Base-by-base conservation (phyloP, 1,284 basidiomycete genomes). In the Trichosporon faecale region DNA sequence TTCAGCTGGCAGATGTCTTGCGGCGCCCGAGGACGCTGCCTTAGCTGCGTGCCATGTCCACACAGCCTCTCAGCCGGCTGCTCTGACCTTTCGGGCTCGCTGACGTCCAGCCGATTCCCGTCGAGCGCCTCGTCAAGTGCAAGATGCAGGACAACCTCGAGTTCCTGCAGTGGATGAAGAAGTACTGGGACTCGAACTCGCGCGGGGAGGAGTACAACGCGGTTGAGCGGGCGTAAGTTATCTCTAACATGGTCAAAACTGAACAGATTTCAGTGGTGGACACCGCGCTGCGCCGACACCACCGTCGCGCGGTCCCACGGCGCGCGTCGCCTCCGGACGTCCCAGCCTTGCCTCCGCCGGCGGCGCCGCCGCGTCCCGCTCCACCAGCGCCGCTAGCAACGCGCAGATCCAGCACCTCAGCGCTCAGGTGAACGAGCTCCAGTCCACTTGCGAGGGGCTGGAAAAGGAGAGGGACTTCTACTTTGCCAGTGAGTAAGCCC, bases 91-190 rank as follows among this genome's bases (percentile, higher is more conserved):
- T n/a, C n/a, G n/a, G n/a, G n/a, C n/a, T n/a, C n/a, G 33, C n/a
- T 44, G 25, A 14, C 27, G 23, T 64, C 65, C 21, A 96, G 93
- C 95, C 96, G 16, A 95, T 99, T 79, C 92, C 89, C 0, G 91
- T 99, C 31, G 95, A 98, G 75, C 91, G 88, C 77, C 88, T 99
- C 67, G 89, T 95, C 64, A 96, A 96, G 85, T 83, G 96, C 87
- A 98, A 98, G 86, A 99, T 99, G 96, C 97, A 98, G 91, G 97
- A 99, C 85, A 99, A 99, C 84, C 90, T 99, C 76, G 97, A 99
- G 83, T 99, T 99, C 85, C 82, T 96, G 69, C 96, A 99, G 84
- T 99, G 96, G 96, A 88, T 94, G 79, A 95, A 95, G 81, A 91
- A 91, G 67, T 98, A 91, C 84, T 99, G 97, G 96, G 95, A 98